Evolutionary conservation across 106 monocot genomes (phyloP), one percentile per base, ranked within the genome.

Genomic region (Platanthera zijinensis): DNA sequence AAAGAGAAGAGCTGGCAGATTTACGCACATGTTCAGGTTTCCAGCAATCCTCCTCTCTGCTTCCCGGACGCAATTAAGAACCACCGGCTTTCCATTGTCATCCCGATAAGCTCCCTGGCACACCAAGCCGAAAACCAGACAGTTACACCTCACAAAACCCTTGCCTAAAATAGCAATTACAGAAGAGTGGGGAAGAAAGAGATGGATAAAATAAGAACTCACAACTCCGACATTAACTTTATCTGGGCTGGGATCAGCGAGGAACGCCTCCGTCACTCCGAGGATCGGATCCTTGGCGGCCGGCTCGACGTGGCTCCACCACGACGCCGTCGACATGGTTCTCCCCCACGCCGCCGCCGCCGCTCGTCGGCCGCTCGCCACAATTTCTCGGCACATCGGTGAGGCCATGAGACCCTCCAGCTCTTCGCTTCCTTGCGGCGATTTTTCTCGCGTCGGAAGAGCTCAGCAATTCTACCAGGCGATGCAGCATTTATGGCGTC

Each of bases 221-320:
- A 99, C 97, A 53, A 99, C 97, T 61, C 94, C 94, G 57, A 99
- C 99, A 79, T 99, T 94, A 48, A 99, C 94, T 90, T 94, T 94
- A 59, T 85, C 79, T 8, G 94, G 91, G 76, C 86, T 83, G 3
- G 86, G 83, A 86, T 99, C 99, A 52, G 99, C 92, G 75, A 99
- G 92, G 78, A 92, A 99, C 8, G 99, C 99, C 90, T 99, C 99
- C 59, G 94, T 99, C 78, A 99, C 99, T 30, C 99, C 94, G 50
- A 99, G 90, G 74, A 99, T 99, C 13, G 94, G 94, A 76, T 99
- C 94, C 79, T 94, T 92, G 13, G 99, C 56, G 9, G 94, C 99
- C 51, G 92, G 92, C 85, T 99, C 94, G 13, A 99, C 92, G 68
- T 82, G 82, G 19, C 78, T 52, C 86, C 89, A 94, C 90, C 87